phyloP scores from a whole-genome alignment of 495 filamentous ascomycete genomes.

The Tuber indicum region DNA sequence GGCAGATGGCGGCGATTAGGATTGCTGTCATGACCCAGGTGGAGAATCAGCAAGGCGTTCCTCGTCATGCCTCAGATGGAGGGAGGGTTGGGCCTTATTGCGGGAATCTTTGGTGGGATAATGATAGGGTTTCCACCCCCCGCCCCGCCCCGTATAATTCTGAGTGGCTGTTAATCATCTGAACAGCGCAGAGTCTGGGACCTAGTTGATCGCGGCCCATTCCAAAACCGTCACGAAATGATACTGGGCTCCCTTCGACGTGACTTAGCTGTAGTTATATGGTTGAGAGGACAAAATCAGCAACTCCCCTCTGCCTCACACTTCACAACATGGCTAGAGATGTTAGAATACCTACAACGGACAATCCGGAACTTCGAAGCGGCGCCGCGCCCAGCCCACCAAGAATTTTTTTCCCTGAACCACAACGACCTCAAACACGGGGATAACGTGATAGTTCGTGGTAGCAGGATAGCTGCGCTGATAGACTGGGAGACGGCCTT shows the following conservation, averaged over 20 bases:
- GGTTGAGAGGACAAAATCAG: not conserved
- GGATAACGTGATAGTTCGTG: conserved; percentile 7
- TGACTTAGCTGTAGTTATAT: not conserved
- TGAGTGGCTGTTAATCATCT: not conserved
- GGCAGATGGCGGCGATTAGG: not conserved
- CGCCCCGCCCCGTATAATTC: too few relatives aligned
- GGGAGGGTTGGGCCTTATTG: not conserved
- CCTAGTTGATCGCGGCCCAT: not conserved
- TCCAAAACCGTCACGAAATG: not conserved
- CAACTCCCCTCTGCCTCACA: not conserved
- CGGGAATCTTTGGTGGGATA: not conserved
- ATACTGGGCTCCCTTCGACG: not conserved
- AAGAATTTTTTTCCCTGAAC: not conserved
- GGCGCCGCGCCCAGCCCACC: not conserved
- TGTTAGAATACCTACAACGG: too few relatives aligned
- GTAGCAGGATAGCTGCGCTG: conserved; percentile 7
- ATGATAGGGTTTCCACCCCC: not conserved
- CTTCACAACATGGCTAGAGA: too few relatives aligned
- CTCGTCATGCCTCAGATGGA: not conserved
- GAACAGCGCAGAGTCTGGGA: not conserved
- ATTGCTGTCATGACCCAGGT: not conserved
- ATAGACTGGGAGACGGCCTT: conserved; percentile 21
- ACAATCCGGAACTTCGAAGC: too few relatives aligned
- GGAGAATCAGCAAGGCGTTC: not conserved
- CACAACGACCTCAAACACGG: conserved; percentile 14